Percentiles rank a stretch among this genome's conserved stretches.
phyloP scores from a whole-genome alignment of 2,329 filamentous ascomycete genomes.

The Exophiala dermatitidis region DNA sequence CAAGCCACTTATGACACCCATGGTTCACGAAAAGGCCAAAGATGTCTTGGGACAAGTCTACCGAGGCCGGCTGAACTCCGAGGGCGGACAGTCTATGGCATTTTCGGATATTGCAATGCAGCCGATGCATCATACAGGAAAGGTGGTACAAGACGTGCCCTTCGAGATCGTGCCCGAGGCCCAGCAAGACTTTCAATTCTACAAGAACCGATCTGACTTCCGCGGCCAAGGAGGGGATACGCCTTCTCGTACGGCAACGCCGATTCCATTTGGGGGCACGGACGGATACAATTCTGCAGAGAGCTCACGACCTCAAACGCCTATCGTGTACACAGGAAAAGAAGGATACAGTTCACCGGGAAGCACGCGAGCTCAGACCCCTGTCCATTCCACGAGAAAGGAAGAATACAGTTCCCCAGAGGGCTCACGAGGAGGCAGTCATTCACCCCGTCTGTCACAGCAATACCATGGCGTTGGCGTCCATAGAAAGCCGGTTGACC shows the following conservation, averaged over 20 bases:
- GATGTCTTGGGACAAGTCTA: conserved; percentile 82
- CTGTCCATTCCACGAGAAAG: conserved; percentile 30
- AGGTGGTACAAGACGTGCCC: conserved; percentile 49
- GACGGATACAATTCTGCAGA: conserved; percentile 17
- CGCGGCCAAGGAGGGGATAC: conserved; percentile 71
- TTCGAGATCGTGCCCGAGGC: conserved; percentile 87
- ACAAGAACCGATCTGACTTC: conserved; percentile 84
- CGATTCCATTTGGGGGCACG: conserved; percentile 27
- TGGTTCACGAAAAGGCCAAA: conserved; percentile 88
- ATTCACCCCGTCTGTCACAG: conserved; percentile 35
- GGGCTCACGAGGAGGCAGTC: conserved; percentile 27
- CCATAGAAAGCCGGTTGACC: conserved; percentile 15
- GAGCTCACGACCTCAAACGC: not conserved
- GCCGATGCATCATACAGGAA: conserved; percentile 35
- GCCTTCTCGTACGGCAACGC: conserved; percentile 14
- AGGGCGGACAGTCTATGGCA: conserved; percentile 45
- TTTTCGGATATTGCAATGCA: conserved; percentile 78
- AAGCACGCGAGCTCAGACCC: not conserved
- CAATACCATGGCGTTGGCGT: conserved; percentile 5
- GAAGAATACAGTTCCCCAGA: conserved; percentile 41
- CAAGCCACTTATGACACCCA: conserved; percentile 81
- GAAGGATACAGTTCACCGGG: conserved; percentile 41
- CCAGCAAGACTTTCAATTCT: conserved; percentile 84
- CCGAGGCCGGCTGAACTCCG: conserved; percentile 67
- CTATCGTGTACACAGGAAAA: conserved; percentile 30